Base-by-base conservation (phyloP, 805 yeast genomes). In the Myxozyma monticola region DNA sequence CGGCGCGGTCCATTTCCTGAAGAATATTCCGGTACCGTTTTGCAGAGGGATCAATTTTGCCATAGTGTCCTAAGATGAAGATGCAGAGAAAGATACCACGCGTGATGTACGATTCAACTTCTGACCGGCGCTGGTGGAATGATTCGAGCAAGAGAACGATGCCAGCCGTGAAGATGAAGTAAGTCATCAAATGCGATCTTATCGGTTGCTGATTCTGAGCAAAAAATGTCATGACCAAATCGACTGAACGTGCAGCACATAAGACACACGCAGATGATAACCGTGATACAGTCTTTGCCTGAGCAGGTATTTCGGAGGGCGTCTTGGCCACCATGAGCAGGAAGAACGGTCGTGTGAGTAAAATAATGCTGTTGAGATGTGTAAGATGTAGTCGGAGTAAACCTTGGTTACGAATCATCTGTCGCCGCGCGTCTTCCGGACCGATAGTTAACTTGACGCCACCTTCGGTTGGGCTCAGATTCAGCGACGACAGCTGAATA, bases 381-480 rank as follows among this genome's bases (percentile, higher is more conserved):
- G 62, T 56, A 26, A 59, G 31, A 34, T 59, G 62, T 10, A 59
- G 49, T 10, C 60, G 52, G 15, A 59, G 38, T 22, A 59, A 38
- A 7, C 51, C 54, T 21, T 56, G 60, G 33, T 55, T 56, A 24
- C 48, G 56, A 29, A 51, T 70, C 12, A 73, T 25, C 26, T 31
- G 49, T 9, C 56, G 50, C 8, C 48, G 39, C 18, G 42, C 26
- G 15, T 46, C 51, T 6, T 51, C 58, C 20, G 24, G 21, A 15
- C 38, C 45, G 20, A 28, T 30, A 17, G 37, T 38, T 8, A 40
- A 35, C 37, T 42, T 41, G 7, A 46, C 36, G 28, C 39, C 33
- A 21, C 39, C 33, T 18, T 29, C 46, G 3, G 54, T 18, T 7
- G 47, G 12, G 15, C 17, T 42, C 17, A 54, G 46, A 35, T 35